Evolutionary conservation across 2,329 filamentous ascomycete genomes (phyloP).

Genomic region (Colletotrichum gloeosporioides): DNA sequence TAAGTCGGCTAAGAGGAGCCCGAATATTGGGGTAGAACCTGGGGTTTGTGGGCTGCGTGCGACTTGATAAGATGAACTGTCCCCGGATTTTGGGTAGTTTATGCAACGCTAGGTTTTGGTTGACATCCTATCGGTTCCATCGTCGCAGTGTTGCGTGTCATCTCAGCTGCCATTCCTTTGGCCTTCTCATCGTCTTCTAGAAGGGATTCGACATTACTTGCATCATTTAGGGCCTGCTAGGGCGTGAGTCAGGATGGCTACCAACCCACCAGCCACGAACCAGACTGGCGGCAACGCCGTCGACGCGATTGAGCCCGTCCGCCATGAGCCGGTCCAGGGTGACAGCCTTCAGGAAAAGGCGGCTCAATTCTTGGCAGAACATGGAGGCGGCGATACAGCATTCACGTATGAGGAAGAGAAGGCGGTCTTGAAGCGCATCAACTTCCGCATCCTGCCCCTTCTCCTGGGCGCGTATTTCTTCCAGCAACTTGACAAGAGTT

Average conservation of each 20-base stretch:
- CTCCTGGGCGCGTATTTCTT: conserved; percentile 63
- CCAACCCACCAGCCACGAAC: background rate
- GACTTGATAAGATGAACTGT: conserved; percentile 6
- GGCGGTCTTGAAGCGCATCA: conserved; percentile 50
- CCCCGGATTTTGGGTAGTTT: background rate
- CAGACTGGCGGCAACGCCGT: background rate
- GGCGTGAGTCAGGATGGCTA: background rate
- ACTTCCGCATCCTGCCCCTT: conserved; percentile 54
- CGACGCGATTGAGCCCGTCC: background rate
- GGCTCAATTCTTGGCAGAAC: conserved; percentile 47
- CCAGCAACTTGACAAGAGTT: conserved; percentile 59
- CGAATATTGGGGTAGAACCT: background rate
- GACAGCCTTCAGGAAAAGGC: conserved; percentile 41
- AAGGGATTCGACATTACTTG: background rate
- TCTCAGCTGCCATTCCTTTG: background rate
- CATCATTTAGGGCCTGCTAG: background rate
- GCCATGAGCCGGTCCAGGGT: background rate
- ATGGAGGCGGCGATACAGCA: conserved; percentile 37
- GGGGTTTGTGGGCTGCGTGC: background rate
- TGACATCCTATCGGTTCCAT: background rate
- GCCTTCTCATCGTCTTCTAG: too few relatives aligned
- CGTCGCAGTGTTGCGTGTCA: background rate
- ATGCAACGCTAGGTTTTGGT: background rate
- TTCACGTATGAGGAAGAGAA: conserved; percentile 57
- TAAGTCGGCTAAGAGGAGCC: background rate